A percentile compares a stretch with the other conserved stretches of the same genome.
These are phyloP conservation scores for Boletus vinaceobasis DNA, from an alignment of 768 basidiomycete genomes.

Conservation along the genomic window DNA sequence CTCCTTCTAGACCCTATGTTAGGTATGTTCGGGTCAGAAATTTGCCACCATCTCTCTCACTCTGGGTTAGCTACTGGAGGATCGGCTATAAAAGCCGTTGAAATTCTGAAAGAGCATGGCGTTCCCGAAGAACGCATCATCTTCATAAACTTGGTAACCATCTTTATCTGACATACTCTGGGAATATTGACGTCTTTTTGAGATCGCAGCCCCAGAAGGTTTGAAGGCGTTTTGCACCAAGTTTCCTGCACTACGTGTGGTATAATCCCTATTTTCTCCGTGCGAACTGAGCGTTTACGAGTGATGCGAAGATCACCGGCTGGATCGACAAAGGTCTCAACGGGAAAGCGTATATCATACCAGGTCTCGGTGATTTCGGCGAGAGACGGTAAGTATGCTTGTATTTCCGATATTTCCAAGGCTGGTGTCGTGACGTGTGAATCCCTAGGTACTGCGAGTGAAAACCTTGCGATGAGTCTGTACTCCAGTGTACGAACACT, in stretches of 20 bases:
- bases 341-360: conserved; percentile 86
- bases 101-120: conserved; percentile 86
- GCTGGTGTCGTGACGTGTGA: background rate
- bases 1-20: conserved; percentile 98
- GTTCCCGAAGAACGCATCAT: conserved; percentile 95
- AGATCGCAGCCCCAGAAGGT: conserved; percentile 93
- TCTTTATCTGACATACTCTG: background rate
- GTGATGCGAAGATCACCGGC: conserved; percentile 68
- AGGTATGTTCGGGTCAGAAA: conserved; percentile 45
- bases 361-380: conserved; percentile 96
- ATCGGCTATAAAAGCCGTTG: conserved; percentile 96
- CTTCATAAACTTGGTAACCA: conserved; percentile 82
- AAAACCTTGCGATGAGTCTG: background rate
- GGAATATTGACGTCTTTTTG: background rate
- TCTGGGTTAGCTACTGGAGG: conserved; percentile 77
- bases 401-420: background rate
- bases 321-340: conserved; percentile 95
- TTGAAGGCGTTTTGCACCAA: conserved; percentile 70
- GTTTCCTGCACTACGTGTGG: conserved; percentile 76
- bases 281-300: background rate
- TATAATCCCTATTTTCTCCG: conserved; percentile 36
- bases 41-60: background rate
- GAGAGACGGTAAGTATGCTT: conserved; percentile 62
- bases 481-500: background rate
- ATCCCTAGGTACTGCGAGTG: conserved; percentile 23